These are phyloP conservation scores for Myriosclerotinia scirpicola DNA, from an alignment of 2,329 filamentous ascomycete genomes.

Conservation along the genomic window DNA sequence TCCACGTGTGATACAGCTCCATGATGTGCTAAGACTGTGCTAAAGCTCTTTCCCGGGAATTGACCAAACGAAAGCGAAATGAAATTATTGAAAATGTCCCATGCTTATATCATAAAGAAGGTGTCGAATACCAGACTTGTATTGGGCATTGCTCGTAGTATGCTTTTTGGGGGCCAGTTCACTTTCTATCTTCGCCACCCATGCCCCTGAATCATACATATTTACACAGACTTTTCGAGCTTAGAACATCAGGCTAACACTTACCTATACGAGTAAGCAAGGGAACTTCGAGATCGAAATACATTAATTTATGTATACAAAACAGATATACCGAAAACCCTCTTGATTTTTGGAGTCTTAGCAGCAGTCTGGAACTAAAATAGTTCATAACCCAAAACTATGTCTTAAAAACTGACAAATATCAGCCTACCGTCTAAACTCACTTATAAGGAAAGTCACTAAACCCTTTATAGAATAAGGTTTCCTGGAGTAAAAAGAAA, in stretches of 20 bases:
- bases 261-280: neutral
- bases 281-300: too few relatives aligned
- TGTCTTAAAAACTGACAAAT: too few relatives aligned
- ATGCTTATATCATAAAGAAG: neutral
- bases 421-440: too few relatives aligned
- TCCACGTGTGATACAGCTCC: neutral
- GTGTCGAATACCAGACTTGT: neutral
- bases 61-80: neutral
- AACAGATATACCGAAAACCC: too few relatives aligned
- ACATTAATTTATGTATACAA: too few relatives aligned
- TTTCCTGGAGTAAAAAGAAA: too few relatives aligned
- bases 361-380: too few relatives aligned
- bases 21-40: neutral
- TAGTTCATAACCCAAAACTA: too few relatives aligned
- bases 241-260: neutral
- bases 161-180: neutral
- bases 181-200: neutral
- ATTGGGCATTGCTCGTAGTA: neutral
- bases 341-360: too few relatives aligned
- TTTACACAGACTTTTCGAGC: neutral
- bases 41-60: neutral
- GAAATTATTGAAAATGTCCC: neutral
- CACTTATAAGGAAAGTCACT: too few relatives aligned
- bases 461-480: too few relatives aligned
- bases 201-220: neutral